phyloP scores from a whole-genome alignment of 495 filamentous ascomycete species.

The Oidiodendron maius region DNA sequence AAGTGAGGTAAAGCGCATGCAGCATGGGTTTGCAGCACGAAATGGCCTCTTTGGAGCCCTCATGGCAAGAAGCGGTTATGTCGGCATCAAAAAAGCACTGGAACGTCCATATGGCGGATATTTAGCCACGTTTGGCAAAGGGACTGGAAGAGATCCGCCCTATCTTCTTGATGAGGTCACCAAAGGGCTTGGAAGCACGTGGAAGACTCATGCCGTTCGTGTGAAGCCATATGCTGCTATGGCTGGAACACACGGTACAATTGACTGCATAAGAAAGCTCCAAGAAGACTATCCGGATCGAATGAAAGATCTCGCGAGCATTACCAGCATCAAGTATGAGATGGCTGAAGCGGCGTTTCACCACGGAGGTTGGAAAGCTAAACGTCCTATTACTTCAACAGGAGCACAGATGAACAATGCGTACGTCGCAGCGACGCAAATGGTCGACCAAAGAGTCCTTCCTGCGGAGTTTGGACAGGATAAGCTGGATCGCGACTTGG shows the following conservation, averaged over 20 bases:
- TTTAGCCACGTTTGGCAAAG: slow-evolving; percentile 32
- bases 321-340: slow-evolving; percentile 25
- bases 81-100: slow-evolving; percentile 39
- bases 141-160: slow-evolving; percentile 24
- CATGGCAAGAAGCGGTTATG: slow-evolving; percentile 31
- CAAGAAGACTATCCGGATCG: slow-evolving; percentile 23
- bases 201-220: slow-evolving; percentile 32
- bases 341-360: slow-evolving; percentile 27
- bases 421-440: slow-evolving; percentile 35
- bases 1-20: slow-evolving; percentile 37
- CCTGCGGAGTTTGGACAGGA: slow-evolving; percentile 27
- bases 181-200: slow-evolving; percentile 30
- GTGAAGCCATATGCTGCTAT: slow-evolving; percentile 37
- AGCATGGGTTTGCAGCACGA: slow-evolving; percentile 40
- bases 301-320: slow-evolving; percentile 15
- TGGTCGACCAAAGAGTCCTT: slow-evolving; percentile 33
- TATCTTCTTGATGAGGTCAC: slow-evolving; percentile 27
- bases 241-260: slow-evolving; percentile 27
- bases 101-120: slow-evolving; percentile 39
- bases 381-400: slow-evolving; percentile 30
- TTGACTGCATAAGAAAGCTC: slow-evolving; percentile 26
- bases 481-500: slow-evolving; percentile 30
- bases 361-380: slow-evolving; percentile 33
- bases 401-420: slow-evolving; percentile 39
- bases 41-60: slow-evolving; percentile 37